Percentiles rank a stretch among this genome's conserved stretches.
Conservation (phyloP, 2,329 filamentous ascomycete genomes). For the Albifimbria verrucaria region DNA sequence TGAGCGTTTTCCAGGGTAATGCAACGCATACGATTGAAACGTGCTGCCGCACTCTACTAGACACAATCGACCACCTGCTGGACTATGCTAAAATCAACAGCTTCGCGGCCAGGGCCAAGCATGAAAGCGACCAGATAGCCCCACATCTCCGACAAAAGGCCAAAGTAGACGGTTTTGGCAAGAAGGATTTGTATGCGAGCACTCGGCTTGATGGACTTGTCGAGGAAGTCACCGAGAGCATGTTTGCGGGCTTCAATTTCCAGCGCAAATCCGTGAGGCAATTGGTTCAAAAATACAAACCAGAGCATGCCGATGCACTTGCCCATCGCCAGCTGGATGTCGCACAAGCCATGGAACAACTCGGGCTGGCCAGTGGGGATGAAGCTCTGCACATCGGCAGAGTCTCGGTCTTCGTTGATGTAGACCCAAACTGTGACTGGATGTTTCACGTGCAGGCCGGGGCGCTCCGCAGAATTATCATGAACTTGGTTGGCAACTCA, state of each 20-base stretch:
- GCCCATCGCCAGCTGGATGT: conserved; percentile 20
- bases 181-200: conserved; percentile 15
- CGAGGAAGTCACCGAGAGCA: conserved; percentile 45
- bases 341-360: conserved; percentile 40
- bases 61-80: conserved; percentile 52
- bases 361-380: conserved; percentile 6
- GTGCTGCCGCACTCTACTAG: conserved; percentile 48
- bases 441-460: conserved; percentile 52
- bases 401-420: conserved; percentile 39
- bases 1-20: conserved; percentile 43
- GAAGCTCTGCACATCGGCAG: conserved; percentile 14
- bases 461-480: conserved; percentile 49
- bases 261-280: conserved; percentile 18
- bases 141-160: background rate
- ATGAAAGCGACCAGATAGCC: background rate
- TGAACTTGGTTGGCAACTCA: conserved; percentile 62
- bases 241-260: conserved; percentile 43
- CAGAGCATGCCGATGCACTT: conserved; percentile 5
- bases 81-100: conserved; percentile 54
- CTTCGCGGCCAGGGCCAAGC: conserved; percentile 11
- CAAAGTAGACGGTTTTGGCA: conserved; percentile 7
- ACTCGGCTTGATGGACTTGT: conserved; percentile 36
- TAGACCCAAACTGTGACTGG: conserved; percentile 45
- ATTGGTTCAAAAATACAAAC: background rate
- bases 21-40: conserved; percentile 47